Conservation (phyloP, 495 filamentous ascomycete genomes). For the Aspergillus funiculosus region DNA sequence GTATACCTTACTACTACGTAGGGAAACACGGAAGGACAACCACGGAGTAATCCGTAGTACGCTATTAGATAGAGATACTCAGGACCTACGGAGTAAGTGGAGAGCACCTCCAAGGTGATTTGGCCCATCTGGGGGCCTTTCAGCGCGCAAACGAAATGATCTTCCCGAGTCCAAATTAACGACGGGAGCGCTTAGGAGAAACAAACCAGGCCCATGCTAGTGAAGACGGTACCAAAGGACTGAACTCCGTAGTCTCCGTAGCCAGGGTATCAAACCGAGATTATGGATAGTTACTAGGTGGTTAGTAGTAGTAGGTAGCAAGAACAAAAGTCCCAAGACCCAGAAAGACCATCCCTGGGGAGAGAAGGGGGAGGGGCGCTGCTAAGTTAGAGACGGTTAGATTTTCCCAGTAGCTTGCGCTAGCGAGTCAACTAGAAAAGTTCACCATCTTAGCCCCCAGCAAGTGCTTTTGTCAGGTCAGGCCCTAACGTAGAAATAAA, state of each 20-base stretch:
- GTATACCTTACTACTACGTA: too few relatives aligned
- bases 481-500: too few relatives aligned
- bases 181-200: conserved; percentile 2
- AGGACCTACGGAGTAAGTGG: not conserved
- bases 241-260: too few relatives aligned
- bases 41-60: too few relatives aligned
- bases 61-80: not conserved
- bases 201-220: conserved; percentile 9
- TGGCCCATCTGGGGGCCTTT: not conserved
- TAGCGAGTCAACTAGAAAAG: conserved; percentile 6
- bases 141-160: conserved; percentile 14
- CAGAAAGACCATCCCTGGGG: conserved; percentile 6
- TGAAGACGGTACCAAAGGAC: too few relatives aligned
- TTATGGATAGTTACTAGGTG: not conserved
- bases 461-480: conserved; percentile 15
- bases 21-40: too few relatives aligned
- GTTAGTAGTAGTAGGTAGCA: not conserved
- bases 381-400: conserved; percentile 11
- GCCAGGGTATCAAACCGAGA: not conserved
- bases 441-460: conserved; percentile 4
- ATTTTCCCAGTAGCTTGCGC: conserved; percentile 10
- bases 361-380: not conserved
- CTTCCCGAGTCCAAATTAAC: conserved; percentile 8
- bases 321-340: conserved; percentile 7
- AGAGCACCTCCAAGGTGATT: not conserved